phyloP scores from a whole-genome alignment of 495 filamentous ascomycete genomes.

The Hyaloscypha finlandica region DNA sequence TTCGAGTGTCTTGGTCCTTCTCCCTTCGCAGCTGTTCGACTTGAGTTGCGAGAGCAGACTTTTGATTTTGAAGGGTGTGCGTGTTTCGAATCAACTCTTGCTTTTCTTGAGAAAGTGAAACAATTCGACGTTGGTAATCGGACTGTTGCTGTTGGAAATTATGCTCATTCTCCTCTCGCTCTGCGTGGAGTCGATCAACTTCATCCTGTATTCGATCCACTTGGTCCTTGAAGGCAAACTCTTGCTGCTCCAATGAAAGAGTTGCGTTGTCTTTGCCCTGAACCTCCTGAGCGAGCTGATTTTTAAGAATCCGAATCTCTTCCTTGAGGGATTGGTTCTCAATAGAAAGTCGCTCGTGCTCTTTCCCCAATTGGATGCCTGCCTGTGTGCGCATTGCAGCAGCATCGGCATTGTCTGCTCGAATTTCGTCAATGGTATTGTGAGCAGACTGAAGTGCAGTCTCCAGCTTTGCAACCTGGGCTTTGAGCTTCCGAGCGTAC shows the following conservation, averaged over 20 bases:
- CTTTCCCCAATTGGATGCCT: too few species aligned
- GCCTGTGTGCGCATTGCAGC: not conserved
- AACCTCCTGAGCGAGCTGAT: not conserved
- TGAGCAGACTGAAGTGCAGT: conserved; percentile 2
- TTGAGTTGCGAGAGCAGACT: not conserved
- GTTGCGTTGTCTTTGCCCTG: not conserved
- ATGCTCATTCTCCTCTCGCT: not conserved
- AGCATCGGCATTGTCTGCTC: not conserved
- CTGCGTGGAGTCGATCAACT: not conserved
- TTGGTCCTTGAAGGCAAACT: not conserved
- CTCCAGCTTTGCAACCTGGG: conserved; percentile 7
- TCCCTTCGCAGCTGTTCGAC: not conserved
- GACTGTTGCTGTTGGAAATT: not conserved
- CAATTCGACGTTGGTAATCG: not conserved
- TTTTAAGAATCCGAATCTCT: conserved; percentile 4
- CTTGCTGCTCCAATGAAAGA: not conserved
- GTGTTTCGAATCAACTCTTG: too few species aligned
- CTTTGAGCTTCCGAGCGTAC: too few species aligned
- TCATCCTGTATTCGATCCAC: not conserved
- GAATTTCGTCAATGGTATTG: not conserved
- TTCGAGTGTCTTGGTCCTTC: not conserved
- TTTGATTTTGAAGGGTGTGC: not conserved
- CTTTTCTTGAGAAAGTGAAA: not conserved
- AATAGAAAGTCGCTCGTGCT: not conserved
- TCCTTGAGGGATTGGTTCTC: conserved; percentile 7